Evolutionary conservation across 177 flowering plant genomes (phyloP).

Genomic region (Tripterygium wilfordii): DNA sequence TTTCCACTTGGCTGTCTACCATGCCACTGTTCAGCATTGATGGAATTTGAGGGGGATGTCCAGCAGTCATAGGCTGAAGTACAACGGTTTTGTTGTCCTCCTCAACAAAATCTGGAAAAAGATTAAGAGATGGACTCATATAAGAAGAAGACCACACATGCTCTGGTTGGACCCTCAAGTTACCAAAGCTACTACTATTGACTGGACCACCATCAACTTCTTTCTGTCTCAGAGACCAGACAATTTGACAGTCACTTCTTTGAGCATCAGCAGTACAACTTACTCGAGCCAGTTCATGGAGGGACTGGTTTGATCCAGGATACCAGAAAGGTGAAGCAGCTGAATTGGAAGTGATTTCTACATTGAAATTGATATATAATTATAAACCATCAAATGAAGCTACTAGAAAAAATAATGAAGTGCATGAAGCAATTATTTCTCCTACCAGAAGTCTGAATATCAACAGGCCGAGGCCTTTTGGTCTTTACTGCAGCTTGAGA

Average conservation of each 20-base stretch:
- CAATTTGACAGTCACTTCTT: constrained; percentile 23
- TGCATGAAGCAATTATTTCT: constrained; percentile 1
- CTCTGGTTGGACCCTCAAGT: constrained; percentile 12
- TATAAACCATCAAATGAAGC: not conserved
- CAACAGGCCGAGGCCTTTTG: constrained; percentile 47
- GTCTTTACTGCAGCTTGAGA: constrained; percentile 31
- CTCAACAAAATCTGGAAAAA: constrained; percentile 23
- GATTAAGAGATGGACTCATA: constrained; percentile 21
- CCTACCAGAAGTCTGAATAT: constrained; percentile 32
- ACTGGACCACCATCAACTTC: constrained; percentile 17
- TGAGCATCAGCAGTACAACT: constrained; percentile 23
- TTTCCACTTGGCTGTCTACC: constrained; percentile 20
- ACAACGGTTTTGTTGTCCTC: constrained; percentile 20
- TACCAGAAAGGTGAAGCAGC: constrained; percentile 32
- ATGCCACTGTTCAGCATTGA: constrained; percentile 18
- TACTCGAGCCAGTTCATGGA: constrained; percentile 24
- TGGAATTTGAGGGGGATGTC: constrained; percentile 14
- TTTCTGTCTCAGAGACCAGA: constrained; percentile 29
- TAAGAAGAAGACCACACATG: constrained; percentile 21
- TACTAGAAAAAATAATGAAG: not conserved
- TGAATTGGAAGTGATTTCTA: constrained; percentile 24
- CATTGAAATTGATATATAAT: constrained; percentile 13
- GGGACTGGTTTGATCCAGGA: constrained; percentile 21
- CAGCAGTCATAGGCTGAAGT: constrained; percentile 8
- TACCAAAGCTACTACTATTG: constrained; percentile 4